These are phyloP conservation scores for Cryphonectria naterciae DNA, from an alignment of 2,329 filamentous ascomycete species.

Conservation along the genomic window DNA sequence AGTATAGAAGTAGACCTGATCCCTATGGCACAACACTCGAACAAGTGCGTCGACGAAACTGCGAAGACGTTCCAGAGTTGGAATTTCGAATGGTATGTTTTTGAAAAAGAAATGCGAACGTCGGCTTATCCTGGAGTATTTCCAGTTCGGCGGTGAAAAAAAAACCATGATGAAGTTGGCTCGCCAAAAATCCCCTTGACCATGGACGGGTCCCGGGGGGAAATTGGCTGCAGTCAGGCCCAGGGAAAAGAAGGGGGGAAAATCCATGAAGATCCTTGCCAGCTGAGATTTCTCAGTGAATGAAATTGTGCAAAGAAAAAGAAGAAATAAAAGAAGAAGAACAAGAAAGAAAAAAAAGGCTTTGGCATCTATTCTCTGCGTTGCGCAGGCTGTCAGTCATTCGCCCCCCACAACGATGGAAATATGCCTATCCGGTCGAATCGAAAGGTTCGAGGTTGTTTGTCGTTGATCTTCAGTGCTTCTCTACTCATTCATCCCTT, in stretches of 20 bases:
- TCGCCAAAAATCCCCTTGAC: background rate
- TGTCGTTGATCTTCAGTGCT: slow-evolving; percentile 35
- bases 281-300: background rate
- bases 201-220: slow-evolving; percentile 1
- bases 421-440: background rate
- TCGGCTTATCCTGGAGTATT: slow-evolving; percentile 17
- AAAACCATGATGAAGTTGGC: slow-evolving; percentile 4
- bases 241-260: background rate
- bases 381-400: background rate
- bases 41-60: slow-evolving; percentile 12
- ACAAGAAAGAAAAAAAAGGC: background rate
- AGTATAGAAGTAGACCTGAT: background rate
- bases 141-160: slow-evolving; percentile 20
- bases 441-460: background rate
- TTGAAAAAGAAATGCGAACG: background rate
- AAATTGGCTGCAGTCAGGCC: background rate
- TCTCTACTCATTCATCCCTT: slow-evolving; percentile 35
- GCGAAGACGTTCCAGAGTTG: background rate
- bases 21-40: slow-evolving; percentile 4
- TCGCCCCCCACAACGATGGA: slow-evolving; percentile 1
- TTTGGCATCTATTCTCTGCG: background rate
- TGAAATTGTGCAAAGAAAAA: background rate
- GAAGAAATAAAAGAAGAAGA: no score
- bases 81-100: background rate
- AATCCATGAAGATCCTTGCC: background rate